Percentiles rank a stretch among this genome's conserved stretches.
These are phyloP conservation scores for Thalassiosira profunda DNA, from an alignment of 108 stramenopile genomes.

Conservation along the genomic window DNA sequence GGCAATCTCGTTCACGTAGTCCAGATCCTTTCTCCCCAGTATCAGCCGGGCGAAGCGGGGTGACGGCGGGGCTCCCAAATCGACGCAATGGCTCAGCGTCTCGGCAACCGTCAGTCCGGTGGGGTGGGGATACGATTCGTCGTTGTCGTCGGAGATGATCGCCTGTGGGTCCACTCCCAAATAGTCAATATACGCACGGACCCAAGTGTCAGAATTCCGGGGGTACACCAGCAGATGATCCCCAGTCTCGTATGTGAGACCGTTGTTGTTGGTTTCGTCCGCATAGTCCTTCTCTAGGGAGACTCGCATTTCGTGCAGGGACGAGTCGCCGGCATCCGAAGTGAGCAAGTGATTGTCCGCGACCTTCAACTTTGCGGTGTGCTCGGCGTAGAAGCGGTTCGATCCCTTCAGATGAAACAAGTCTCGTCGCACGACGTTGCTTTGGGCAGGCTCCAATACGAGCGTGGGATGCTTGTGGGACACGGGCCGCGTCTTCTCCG, in stretches of 20 bases:
- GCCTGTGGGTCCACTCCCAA: slow-evolving; percentile 61
- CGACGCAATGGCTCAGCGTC: slow-evolving; percentile 65
- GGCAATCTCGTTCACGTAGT: slow-evolving; percentile 67
- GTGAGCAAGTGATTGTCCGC: slow-evolving; percentile 35
- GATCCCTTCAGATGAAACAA: slow-evolving; percentile 48
- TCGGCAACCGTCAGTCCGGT: slow-evolving; percentile 60
- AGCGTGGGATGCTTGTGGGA: slow-evolving; percentile 51
- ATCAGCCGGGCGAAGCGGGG: slow-evolving; percentile 60
- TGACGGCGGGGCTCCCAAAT: slow-evolving; percentile 64
- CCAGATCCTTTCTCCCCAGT: slow-evolving; percentile 46
- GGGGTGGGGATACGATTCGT: slow-evolving; percentile 57
- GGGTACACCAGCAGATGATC: slow-evolving; percentile 77
- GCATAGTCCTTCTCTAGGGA: not conserved
- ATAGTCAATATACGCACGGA: no score
- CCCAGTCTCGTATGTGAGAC: slow-evolving; percentile 54
- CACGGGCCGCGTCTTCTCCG: slow-evolving; percentile 27
- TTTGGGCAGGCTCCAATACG: slow-evolving; percentile 21
- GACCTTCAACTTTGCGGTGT: slow-evolving; percentile 41
- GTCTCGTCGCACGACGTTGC: slow-evolving; percentile 38
- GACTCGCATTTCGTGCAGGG: slow-evolving; percentile 62
- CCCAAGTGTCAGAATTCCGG: no score
- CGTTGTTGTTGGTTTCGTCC: not conserved
- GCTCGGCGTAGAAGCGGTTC: slow-evolving; percentile 44
- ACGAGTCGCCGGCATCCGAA: slow-evolving; percentile 48
- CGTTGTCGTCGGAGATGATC: slow-evolving; percentile 40